Conservation (phyloP, 2,329 filamentous ascomycete species). For the Colletotrichum higginsianum region DNA sequence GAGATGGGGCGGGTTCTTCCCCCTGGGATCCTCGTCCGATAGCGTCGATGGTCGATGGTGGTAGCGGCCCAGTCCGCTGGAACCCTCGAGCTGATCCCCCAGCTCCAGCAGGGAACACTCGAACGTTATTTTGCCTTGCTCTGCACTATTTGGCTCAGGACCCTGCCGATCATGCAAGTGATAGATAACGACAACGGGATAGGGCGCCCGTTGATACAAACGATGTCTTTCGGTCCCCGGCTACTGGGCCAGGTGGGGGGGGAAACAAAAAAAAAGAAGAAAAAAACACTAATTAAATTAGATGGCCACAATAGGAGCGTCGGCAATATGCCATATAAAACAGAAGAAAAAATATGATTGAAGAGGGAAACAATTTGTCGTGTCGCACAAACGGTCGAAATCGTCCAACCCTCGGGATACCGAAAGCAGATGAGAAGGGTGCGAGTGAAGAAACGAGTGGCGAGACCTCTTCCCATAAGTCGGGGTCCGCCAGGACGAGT, state of each 20-base stretch:
- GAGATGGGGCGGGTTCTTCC: slow-evolving; percentile 3
- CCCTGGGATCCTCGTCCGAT: slow-evolving; percentile 33
- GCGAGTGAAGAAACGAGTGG: slow-evolving; percentile 26
- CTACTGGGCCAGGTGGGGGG: slow-evolving; percentile 1
- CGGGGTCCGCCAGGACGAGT: slow-evolving; percentile 19
- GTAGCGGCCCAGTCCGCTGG: slow-evolving; percentile 40
- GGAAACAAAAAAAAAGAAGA: neutral
- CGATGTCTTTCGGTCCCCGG: slow-evolving; percentile 18
- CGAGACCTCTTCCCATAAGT: slow-evolving; percentile 38
- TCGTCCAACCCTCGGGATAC: slow-evolving; percentile 10
- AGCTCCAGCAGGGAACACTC: slow-evolving; percentile 36
- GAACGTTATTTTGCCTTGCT: slow-evolving; percentile 37
- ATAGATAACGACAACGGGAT: slow-evolving; percentile 31
- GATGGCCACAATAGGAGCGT: slow-evolving; percentile 2
- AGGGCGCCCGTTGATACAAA: slow-evolving; percentile 1
- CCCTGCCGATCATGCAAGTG: slow-evolving; percentile 42
- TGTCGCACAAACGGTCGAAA: neutral
- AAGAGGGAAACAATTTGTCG: neutral
- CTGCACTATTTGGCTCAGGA: slow-evolving; percentile 32
- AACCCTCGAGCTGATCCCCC: slow-evolving; percentile 40
- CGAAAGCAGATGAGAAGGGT: slow-evolving; percentile 8
- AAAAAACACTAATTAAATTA: slow-evolving; percentile 16
- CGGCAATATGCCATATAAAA: neutral
- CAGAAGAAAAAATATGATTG: neutral
- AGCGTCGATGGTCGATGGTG: slow-evolving; percentile 25